Base-by-base conservation (phyloP, 495 filamentous ascomycete species). In the Penicillium maclennaniae region DNA sequence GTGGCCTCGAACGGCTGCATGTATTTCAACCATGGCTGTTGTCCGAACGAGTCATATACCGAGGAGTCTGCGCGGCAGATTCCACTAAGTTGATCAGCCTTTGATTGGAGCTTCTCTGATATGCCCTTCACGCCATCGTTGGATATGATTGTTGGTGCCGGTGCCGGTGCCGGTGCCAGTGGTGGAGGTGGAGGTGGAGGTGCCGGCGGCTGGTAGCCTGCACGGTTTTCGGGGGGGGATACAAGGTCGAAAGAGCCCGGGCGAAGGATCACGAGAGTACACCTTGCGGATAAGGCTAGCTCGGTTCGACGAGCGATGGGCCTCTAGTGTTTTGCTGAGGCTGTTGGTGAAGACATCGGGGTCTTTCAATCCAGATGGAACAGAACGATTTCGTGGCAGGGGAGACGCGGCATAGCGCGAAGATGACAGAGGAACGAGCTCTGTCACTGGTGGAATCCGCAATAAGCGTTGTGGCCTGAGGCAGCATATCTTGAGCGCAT, bases 231-330 rank as follows among this genome's bases (percentile, higher is more conserved):
- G 5, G 53, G 55, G 17, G 17, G 53, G 63, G 7, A 64, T 55
- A 6, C 55, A 46, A 19, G 61, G 63, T n/a, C 63, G 56, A 43
- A 58, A 67, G 31, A 67, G 50, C 6, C 55, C 58, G 6, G 58
- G 25, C 3, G 59, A 43, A 19, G 45, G 40, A 20, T 47, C 37
- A 25, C 52, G 50, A 10, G 49, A 46, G 28, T 50, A 51, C 28
- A 56, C 40, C 51, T 72, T 75, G 36, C 76, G 76, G 27, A 81
- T 67, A 25, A 78, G 44, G 16, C 69, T 58, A 21, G 68, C 66
- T 46, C 74, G 69, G 56, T 83, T 83, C 12, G 66, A 59, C 7
- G 57, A 58, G 36, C 79, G 78, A 58, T 83, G 80, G 19, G 77
- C 77, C 49, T 78, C 73, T 40, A 83, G 68, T 3, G 80, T 83